Evolutionary conservation across 2,329 filamentous ascomycete species (phyloP).

Genomic region (Tolypocladium ovalisporum): DNA sequence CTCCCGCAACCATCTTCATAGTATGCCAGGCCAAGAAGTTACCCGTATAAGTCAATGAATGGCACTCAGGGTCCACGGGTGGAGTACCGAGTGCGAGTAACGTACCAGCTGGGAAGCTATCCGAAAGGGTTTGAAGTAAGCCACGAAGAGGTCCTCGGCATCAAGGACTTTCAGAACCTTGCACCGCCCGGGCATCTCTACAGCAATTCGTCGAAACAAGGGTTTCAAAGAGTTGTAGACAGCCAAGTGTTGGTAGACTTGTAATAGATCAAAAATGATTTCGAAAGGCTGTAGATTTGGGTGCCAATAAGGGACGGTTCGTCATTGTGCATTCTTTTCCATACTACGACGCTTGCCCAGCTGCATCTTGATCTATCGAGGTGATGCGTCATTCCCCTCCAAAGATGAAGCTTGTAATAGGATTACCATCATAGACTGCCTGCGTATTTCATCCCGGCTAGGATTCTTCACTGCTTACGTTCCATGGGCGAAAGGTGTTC

Average conservation of each 20-base stretch:
- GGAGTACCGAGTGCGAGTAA: too few species aligned
- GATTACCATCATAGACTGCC: background rate
- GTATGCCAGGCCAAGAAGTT: background rate
- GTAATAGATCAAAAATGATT: background rate
- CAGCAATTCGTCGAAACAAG: too few species aligned
- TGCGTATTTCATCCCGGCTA: background rate
- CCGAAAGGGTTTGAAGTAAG: background rate
- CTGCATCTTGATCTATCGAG: background rate
- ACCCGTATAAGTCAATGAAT: background rate
- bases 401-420: background rate
- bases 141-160: background rate
- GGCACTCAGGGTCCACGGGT: background rate
- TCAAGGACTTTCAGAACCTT: background rate
- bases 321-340: too few species aligned
- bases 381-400: too few species aligned
- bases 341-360: background rate
- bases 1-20: background rate
- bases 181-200: too few species aligned
- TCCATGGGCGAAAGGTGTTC: too few species aligned
- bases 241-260: background rate
- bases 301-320: background rate
- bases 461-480: background rate
- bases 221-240: too few species aligned
- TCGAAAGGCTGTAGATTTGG: background rate
- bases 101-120: background rate